Evolutionary conservation across 2,329 filamentous ascomycete species (phyloP).

Genomic region (Lizonia empirigonia): DNA sequence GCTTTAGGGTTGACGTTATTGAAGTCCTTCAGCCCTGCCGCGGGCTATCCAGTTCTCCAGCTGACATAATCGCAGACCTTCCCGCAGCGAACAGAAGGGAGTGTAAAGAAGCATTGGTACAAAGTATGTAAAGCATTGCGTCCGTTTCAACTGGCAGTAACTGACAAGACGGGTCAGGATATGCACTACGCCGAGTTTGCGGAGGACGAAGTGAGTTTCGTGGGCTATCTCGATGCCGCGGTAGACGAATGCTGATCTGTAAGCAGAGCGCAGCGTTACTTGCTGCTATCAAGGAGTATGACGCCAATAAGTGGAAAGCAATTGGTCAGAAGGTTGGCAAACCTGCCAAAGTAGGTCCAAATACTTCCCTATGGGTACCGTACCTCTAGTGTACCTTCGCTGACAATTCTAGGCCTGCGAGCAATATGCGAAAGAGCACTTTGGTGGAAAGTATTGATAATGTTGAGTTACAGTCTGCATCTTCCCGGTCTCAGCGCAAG

Average conservation of each 20-base stretch:
- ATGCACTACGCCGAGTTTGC: constrained; percentile 99
- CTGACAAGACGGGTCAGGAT: constrained; percentile 63
- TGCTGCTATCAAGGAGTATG: constrained; percentile 97
- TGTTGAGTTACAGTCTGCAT: constrained; percentile 51
- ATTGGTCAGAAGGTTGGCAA: constrained; percentile 98
- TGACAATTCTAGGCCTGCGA: constrained; percentile 69
- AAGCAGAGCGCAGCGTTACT: constrained; percentile 76
- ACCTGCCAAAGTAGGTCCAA: constrained; percentile 78
- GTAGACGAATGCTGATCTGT: constrained; percentile 33
- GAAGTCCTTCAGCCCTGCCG: background rate
- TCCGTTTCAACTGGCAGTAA: constrained; percentile 21
- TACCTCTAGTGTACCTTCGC: constrained; percentile 14
- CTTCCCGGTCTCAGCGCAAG: constrained; percentile 41
- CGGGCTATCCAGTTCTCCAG: background rate
- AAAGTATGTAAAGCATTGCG: constrained; percentile 65
- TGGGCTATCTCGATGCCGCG: constrained; percentile 6
- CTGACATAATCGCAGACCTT: constrained; percentile 69
- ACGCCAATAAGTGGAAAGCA: constrained; percentile 97
- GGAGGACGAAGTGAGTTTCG: constrained; percentile 79
- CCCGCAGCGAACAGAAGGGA: constrained; percentile 90
- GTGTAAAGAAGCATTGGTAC: constrained; percentile 99
- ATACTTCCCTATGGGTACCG: constrained; percentile 8
- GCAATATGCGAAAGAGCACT: constrained; percentile 96
- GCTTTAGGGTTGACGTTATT: background rate
- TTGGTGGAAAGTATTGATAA: constrained; percentile 61